Evolutionary conservation across 2,329 filamentous ascomycete species (phyloP), one percentile per base, ranked within the genome.

Genomic region (Calonectria crousiana): DNA sequence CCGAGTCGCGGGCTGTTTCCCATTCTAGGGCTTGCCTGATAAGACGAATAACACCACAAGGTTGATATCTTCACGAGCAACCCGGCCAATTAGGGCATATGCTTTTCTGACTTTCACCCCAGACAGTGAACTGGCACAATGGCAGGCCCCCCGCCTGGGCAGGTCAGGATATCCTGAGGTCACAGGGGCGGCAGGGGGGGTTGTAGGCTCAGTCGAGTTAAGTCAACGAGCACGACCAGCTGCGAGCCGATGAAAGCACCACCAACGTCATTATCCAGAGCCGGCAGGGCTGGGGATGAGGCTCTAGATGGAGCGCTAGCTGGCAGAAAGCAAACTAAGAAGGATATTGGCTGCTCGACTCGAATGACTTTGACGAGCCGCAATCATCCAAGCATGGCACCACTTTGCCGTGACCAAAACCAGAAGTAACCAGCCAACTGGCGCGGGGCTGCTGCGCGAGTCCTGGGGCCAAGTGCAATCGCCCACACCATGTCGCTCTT

Each of bases 91-190:
- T 34, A 58, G 32, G 13, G 18, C 16, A 30, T 32, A 16, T 36
- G 20, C 13, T 16, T 60, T 36, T 58, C 60, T 28, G 71, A 13
- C 4, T 34, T 30, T 60, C 71, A 69, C 41, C 58, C 51, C 66
- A 69, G 71, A 60, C 66, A 73, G 30, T 67, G n/a, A 64, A 47
- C 36, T 38, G 66, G 65, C 66, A 51, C 58, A 36, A 51, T 52
- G 58, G 47, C 51, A 41, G 41, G 66, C 51, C 51, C 49, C 66
- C 66, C 20, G 38, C 56, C 58, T 73, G 69, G 71, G 71, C 67
- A 73, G 71, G 66, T 69, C 71, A 67, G 47, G 38, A 66, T n/a
- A 52, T 44, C 28, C 32, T 20, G 65, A 26, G 14, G 38, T 16
- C 49, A 67, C 44, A 58, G 65, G 66, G 53, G 8, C 28, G 32